Conservation (phyloP, 2,329 filamentous ascomycete genomes). For the Colletotrichum eremochloae region DNA sequence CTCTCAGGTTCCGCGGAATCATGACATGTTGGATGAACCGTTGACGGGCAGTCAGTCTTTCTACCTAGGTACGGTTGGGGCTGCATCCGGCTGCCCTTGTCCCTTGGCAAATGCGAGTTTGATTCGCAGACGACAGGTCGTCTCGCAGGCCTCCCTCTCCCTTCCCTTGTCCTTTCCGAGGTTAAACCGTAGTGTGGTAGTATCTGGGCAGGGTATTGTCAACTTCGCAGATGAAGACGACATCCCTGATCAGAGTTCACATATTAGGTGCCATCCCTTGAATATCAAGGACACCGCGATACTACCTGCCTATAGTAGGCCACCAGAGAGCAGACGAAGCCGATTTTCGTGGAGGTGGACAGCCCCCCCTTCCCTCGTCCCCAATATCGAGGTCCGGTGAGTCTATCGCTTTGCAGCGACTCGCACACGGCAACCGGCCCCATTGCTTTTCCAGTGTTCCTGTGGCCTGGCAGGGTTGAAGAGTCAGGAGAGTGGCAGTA, state of each 20-base stretch:
- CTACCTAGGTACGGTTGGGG: no score
- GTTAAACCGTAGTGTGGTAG: neutral
- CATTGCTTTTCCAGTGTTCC: neutral
- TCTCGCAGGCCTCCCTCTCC: slow-evolving; percentile 1
- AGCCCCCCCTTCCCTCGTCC: neutral
- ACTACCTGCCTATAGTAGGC: slow-evolving; percentile 29
- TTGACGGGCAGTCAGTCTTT: slow-evolving; percentile 1
- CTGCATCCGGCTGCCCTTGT: neutral
- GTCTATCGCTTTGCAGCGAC: neutral
- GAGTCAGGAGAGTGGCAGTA: slow-evolving; percentile 23
- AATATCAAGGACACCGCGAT: neutral
- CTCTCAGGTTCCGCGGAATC: slow-evolving; percentile 9
- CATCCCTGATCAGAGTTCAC: slow-evolving; percentile 26
- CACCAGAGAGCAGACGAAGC: neutral
- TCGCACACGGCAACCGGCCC: slow-evolving; percentile 4
- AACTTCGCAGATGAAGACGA: slow-evolving; percentile 5
- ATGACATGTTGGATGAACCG: slow-evolving; percentile 20
- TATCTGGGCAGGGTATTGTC: neutral
- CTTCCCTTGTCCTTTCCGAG: neutral
- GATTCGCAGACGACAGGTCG: neutral
- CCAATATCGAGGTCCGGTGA: neutral
- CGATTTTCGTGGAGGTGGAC: neutral
- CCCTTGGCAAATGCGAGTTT: neutral
- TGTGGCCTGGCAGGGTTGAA: slow-evolving; percentile 8
- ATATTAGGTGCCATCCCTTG: slow-evolving; percentile 18